Evolutionary conservation across 2,329 filamentous ascomycete species (phyloP).

Genomic region (Tolypocladium tropicale): DNA sequence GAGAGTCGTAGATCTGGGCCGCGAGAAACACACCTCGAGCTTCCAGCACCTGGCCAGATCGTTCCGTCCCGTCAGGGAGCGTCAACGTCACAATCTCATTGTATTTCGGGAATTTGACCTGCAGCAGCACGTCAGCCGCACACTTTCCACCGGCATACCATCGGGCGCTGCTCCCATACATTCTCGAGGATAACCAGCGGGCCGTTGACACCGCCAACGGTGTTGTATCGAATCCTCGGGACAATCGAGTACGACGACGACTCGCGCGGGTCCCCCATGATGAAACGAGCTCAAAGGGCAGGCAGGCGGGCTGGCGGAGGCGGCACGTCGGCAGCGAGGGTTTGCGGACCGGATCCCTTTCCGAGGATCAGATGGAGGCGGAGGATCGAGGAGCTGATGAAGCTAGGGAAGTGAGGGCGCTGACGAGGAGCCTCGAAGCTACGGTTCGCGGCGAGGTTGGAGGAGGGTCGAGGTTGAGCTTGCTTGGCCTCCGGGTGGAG

Average conservation of each 20-base stretch:
- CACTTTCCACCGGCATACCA: background rate
- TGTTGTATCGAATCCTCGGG: constrained; percentile 82
- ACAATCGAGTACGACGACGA: constrained; percentile 50
- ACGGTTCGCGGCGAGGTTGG: constrained; percentile 22
- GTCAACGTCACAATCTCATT: constrained; percentile 98
- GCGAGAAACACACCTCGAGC: constrained; percentile 64
- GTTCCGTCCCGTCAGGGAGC: constrained; percentile 85
- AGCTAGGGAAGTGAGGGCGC: constrained; percentile 6
- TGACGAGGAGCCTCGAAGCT: constrained; percentile 6
- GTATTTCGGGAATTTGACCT: constrained; percentile 96
- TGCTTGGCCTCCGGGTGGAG: constrained; percentile 26
- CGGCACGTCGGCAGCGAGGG: constrained; percentile 1
- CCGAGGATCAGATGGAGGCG: background rate
- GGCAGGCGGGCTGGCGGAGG: constrained; percentile 4
- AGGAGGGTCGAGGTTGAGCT: constrained; percentile 26
- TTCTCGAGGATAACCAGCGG: constrained; percentile 96
- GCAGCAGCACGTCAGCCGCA: constrained; percentile 15
- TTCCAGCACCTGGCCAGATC: constrained; percentile 93
- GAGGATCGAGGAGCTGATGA: constrained; percentile 5
- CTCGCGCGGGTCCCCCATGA: constrained; percentile 47
- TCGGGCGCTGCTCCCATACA: constrained; percentile 36
- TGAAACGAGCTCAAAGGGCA: constrained; percentile 10
- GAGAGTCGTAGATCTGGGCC: background rate
- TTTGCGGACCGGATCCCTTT: background rate
- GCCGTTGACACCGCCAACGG: constrained; percentile 94